A percentile compares a stretch with the other conserved stretches of the same genome.
Evolutionary conservation across 1,284 basidiomycete genomes (phyloP).

Genomic region (Fistulinella cinereoalba): DNA sequence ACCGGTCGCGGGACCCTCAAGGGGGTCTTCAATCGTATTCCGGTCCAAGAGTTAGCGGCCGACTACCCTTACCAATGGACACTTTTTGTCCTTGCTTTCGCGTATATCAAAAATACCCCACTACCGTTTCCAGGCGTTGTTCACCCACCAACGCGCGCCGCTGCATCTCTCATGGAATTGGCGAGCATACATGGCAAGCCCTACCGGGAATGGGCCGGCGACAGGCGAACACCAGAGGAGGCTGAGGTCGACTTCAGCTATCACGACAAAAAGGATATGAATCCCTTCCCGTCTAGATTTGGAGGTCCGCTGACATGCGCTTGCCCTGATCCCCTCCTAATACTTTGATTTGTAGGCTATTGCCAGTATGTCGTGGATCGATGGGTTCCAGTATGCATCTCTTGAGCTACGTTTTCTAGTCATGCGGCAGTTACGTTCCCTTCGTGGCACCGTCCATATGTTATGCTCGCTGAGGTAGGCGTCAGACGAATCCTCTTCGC

Average conservation of each 20-base stretch:
- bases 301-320: constrained; percentile 15
- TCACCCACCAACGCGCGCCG: constrained; percentile 8
- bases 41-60: constrained; percentile 17
- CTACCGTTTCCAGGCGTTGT: constrained; percentile 15
- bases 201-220: constrained; percentile 22
- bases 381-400: not conserved
- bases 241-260: constrained; percentile 15
- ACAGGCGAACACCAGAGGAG: constrained; percentile 14
- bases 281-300: constrained; percentile 22
- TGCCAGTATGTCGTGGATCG: constrained; percentile 21
- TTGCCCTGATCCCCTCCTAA: not conserved
- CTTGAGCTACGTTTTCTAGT: constrained; percentile 7
- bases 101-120: constrained; percentile 68
- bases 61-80: constrained; percentile 54
- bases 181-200: constrained; percentile 24
- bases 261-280: constrained; percentile 21
- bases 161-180: constrained; percentile 21
- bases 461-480: constrained; percentile 30
- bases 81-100: constrained; percentile 75
- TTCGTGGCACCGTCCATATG: constrained; percentile 29
- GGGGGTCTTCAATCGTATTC: constrained; percentile 17
- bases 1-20: constrained; percentile 13
- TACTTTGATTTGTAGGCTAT: constrained; percentile 16
- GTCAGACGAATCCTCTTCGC: too few species aligned
- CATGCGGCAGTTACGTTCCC: constrained; percentile 22